These are phyloP conservation scores for Rhodamnia rubescens DNA, from an alignment of 345 rosid genomes.

Conservation along the genomic window DNA sequence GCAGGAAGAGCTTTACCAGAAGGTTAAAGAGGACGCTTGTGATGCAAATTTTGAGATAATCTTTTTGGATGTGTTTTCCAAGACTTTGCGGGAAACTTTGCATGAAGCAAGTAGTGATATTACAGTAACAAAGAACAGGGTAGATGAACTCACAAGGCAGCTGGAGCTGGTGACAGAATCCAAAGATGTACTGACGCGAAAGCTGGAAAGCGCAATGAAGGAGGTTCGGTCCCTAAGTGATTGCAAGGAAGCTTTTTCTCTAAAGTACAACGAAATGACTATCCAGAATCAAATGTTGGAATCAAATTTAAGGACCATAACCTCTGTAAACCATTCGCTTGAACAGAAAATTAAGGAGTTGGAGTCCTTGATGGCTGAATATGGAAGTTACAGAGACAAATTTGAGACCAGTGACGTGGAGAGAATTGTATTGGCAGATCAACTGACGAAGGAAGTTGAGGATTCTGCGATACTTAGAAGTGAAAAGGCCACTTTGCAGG, in stretches of 20 bases:
- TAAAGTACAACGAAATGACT: slow-evolving; percentile 53
- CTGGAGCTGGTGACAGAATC: slow-evolving; percentile 57
- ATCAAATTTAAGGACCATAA: slow-evolving; percentile 34
- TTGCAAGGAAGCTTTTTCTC: slow-evolving; percentile 37
- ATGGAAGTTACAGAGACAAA: slow-evolving; percentile 32
- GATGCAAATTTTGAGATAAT: slow-evolving; percentile 60
- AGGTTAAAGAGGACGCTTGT: slow-evolving; percentile 72
- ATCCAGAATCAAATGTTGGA: slow-evolving; percentile 38
- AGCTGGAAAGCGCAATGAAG: slow-evolving; percentile 55
- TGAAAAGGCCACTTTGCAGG: slow-evolving; percentile 32
- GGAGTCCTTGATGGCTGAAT: slow-evolving; percentile 49
- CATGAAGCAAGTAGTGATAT: slow-evolving; percentile 44
- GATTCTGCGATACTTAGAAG: slow-evolving; percentile 44
- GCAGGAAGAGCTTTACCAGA: slow-evolving; percentile 70
- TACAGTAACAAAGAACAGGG: slow-evolving; percentile 30
- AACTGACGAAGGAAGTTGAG: slow-evolving; percentile 38
- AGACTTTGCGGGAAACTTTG: slow-evolving; percentile 51
- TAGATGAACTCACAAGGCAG: slow-evolving; percentile 42
- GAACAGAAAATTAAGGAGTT: slow-evolving; percentile 58
- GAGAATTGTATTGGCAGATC: slow-evolving; percentile 37
- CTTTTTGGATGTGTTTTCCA: slow-evolving; percentile 74
- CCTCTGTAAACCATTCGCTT: slow-evolving; percentile 48
- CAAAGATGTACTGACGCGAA: slow-evolving; percentile 44
- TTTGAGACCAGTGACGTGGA: slow-evolving; percentile 49
- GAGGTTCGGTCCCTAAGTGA: slow-evolving; percentile 55